A percentile compares a stretch with the other conserved stretches of the same genome.
These are phyloP conservation scores for Camellia granthamiana DNA, from an alignment of 148 eudicot genomes.

Conservation along the genomic window DNA sequence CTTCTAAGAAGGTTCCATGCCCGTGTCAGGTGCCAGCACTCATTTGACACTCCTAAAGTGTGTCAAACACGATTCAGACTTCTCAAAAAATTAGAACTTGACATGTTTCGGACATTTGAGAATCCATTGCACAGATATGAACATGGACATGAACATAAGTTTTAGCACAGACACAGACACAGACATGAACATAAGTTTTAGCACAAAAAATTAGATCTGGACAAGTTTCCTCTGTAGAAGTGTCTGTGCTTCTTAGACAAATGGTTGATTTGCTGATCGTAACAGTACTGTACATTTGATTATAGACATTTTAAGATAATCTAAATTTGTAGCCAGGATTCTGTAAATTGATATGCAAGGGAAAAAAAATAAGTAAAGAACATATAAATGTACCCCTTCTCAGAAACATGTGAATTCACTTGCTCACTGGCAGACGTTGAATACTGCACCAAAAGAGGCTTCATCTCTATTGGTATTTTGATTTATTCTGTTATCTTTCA, in stretches of 20 bases:
- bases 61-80: too few relatives aligned
- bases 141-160: too few relatives aligned
- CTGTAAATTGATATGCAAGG: not conserved
- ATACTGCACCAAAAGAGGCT: constrained; percentile 34
- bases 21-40: too few relatives aligned
- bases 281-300: not conserved
- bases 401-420: constrained; percentile 27
- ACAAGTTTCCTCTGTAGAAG: too few relatives aligned
- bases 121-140: too few relatives aligned
- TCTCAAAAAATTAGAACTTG: too few relatives aligned
- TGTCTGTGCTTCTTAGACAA: not conserved
- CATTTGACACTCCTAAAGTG: too few relatives aligned
- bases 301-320: not conserved
- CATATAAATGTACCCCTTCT: constrained; percentile 47
- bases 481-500: constrained; percentile 75
- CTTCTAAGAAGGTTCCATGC: too few relatives aligned
- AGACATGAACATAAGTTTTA: too few relatives aligned
- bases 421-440: constrained; percentile 37
- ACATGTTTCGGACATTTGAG: too few relatives aligned
- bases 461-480: constrained; percentile 40
- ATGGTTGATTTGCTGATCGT: not conserved
- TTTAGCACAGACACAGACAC: too few relatives aligned
- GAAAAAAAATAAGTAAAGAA: not conserved
- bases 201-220: too few relatives aligned
- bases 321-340: not conserved